Percentiles rank a stretch among this genome's conserved stretches.
Conservation (phyloP, 108 stramenopile species). For the Seminavis robusta region DNA sequence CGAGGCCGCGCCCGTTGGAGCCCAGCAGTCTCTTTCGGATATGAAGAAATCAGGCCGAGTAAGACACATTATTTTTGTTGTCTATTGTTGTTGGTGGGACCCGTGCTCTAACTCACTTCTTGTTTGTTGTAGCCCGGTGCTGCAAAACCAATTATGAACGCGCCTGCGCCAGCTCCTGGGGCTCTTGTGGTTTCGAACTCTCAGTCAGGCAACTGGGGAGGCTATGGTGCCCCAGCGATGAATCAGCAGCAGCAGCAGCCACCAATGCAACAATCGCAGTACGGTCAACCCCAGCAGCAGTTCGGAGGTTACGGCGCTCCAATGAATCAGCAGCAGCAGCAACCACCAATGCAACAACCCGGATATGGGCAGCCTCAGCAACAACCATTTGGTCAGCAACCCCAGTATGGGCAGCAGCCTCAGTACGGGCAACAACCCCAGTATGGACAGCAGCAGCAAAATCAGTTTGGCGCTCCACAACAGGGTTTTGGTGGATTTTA, state of each 20-base stretch:
- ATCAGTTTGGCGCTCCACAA: too few relatives aligned
- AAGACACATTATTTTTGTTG: slow-evolving; percentile 40
- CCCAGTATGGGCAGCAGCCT: slow-evolving; percentile 23
- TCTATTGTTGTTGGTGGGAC: slow-evolving; percentile 30
- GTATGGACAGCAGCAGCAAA: slow-evolving; percentile 25
- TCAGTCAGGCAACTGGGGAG: slow-evolving; percentile 67
- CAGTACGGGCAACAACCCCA: slow-evolving; percentile 6
- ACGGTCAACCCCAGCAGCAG: slow-evolving; percentile 21
- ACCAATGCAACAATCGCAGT: slow-evolving; percentile 41
- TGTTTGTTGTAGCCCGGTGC: slow-evolving; percentile 23
- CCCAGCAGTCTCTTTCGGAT: slow-evolving; percentile 70
- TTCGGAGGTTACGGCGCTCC: slow-evolving; percentile 9
- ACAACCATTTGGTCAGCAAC: slow-evolving; percentile 20
- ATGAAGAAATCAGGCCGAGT: slow-evolving; percentile 56
- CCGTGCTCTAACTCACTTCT: slow-evolving; percentile 20
- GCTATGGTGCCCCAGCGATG: slow-evolving; percentile 29
- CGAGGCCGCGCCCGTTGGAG: slow-evolving; percentile 21
- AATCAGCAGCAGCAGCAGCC: slow-evolving; percentile 21
- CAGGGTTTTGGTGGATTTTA: too few relatives aligned
- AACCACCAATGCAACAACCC: slow-evolving; percentile 36
- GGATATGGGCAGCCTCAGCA: slow-evolving; percentile 52
- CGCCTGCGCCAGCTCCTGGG: slow-evolving; percentile 29
- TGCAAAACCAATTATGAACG: slow-evolving; percentile 57
- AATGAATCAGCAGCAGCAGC: slow-evolving; percentile 18
- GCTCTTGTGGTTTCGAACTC: slow-evolving; percentile 61